Evolutionary conservation across 257 asterid species (phyloP).

Genomic region (Hygrophila difformis): DNA sequence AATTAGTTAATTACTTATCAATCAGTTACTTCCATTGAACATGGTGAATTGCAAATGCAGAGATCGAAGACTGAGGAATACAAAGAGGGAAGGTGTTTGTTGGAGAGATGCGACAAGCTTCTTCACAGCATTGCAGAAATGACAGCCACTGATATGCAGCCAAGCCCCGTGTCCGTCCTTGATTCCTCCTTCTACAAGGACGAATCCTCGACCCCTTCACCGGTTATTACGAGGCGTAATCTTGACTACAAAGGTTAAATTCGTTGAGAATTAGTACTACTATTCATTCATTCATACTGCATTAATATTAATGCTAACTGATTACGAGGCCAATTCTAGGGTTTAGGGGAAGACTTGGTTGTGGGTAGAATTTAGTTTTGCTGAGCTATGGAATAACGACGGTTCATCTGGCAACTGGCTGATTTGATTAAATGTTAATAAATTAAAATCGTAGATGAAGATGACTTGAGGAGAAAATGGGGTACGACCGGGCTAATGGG

Average conservation of each 20-base stretch:
- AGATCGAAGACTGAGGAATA: constrained; percentile 54
- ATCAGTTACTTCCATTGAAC: constrained; percentile 1
- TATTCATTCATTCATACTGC: neutral
- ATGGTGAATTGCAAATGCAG: constrained; percentile 22
- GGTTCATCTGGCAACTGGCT: neutral
- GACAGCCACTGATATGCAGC: constrained; percentile 59
- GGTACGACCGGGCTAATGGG: constrained; percentile 11
- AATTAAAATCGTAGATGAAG: neutral
- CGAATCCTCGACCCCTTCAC: constrained; percentile 76
- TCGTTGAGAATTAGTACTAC: neutral
- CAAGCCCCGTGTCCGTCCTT: constrained; percentile 94
- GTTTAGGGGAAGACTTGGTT: neutral
- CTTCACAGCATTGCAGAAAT: constrained; percentile 91
- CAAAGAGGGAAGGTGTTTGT: constrained; percentile 58
- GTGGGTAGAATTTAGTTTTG: constrained; percentile 5
- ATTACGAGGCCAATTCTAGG: neutral
- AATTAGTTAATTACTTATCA: constrained; percentile 4
- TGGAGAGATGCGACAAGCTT: constrained; percentile 91
- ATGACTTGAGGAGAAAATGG: constrained; percentile 21
- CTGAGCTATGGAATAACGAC: neutral
- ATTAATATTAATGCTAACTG: neutral
- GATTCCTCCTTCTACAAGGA: constrained; percentile 88
- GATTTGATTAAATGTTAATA: neutral
- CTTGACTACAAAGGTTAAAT: constrained; percentile 69
- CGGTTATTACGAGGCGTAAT: constrained; percentile 55